phyloP scores from a whole-genome alignment of 2,329 filamentous ascomycete species.

The Fusarium neocosmosporiellum region DNA sequence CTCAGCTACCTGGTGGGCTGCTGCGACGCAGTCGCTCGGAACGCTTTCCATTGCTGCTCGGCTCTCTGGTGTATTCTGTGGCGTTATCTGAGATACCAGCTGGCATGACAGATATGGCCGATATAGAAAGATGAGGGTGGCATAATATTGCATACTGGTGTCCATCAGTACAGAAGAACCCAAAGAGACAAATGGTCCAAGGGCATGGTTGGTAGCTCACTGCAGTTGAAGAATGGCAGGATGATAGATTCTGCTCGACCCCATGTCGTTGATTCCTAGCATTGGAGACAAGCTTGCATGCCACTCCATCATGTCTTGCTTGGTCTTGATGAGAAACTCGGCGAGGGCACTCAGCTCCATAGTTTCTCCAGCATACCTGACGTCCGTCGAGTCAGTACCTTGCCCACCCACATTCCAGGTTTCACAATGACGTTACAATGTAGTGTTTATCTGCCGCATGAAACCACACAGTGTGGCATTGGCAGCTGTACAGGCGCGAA shows the following conservation, averaged over 20 bases:
- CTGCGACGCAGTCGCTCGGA: conserved; percentile 18
- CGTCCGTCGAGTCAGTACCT: not conserved
- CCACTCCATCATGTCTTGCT: conserved; percentile 3
- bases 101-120: conserved; percentile 25
- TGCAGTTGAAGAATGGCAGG: conserved; percentile 34
- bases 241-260: not conserved
- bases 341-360: not conserved
- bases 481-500: conserved; percentile 3
- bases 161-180: not conserved
- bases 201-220: conserved; percentile 1
- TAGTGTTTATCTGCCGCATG: conserved; percentile 29
- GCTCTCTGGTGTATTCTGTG: not conserved
- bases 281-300: not conserved
- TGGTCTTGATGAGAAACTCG: conserved; percentile 2
- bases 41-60: not conserved
- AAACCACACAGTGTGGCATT: conserved; percentile 24
- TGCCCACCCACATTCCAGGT: not conserved
- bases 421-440: conserved; percentile 13
- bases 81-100: conserved; percentile 13
- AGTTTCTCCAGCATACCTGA: conserved; percentile 5
- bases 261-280: not conserved
- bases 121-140: conserved; percentile 29
- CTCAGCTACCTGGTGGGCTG: conserved; percentile 31
- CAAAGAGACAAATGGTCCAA: not conserved
- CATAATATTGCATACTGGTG: conserved; percentile 37